Conservation (phyloP, 495 filamentous ascomycete species). For the Lentithecium fluviatile region DNA sequence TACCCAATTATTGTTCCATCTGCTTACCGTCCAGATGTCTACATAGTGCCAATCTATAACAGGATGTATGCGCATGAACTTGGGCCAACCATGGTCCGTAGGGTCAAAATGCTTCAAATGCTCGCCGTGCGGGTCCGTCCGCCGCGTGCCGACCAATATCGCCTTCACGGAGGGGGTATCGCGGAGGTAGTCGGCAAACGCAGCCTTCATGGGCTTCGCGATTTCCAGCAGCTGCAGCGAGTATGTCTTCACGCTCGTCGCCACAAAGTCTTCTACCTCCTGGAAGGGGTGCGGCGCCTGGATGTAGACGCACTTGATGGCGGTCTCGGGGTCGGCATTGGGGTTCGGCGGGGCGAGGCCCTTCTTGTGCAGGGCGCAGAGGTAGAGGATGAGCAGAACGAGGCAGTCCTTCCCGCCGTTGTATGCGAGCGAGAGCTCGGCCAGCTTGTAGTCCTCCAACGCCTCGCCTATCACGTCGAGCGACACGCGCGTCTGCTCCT, state of each 20-base stretch:
- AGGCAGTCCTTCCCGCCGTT: slow-evolving; percentile 99
- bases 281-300: slow-evolving; percentile 75
- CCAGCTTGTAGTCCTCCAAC: slow-evolving; percentile 66
- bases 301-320: slow-evolving; percentile 84
- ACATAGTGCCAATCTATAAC: slow-evolving; percentile 97
- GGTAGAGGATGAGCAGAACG: slow-evolving; percentile 84
- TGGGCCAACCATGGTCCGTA: slow-evolving; percentile 88
- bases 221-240: slow-evolving; percentile 75
- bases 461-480: slow-evolving; percentile 71
- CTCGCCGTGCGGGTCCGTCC: slow-evolving; percentile 89
- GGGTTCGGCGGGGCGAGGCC: slow-evolving; percentile 20
- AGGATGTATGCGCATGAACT: slow-evolving; percentile 89
- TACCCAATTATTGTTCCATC: slow-evolving; percentile 10
- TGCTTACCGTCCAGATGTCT: slow-evolving; percentile 86
- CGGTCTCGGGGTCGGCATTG: slow-evolving; percentile 37
- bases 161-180: slow-evolving; percentile 65
- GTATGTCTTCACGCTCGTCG: slow-evolving; percentile 60
- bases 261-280: slow-evolving; percentile 83
- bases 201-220: slow-evolving; percentile 71
- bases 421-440: slow-evolving; percentile 85
- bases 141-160: slow-evolving; percentile 86
- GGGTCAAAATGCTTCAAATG: slow-evolving; percentile 73
- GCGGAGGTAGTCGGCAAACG: slow-evolving; percentile 73
- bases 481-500: slow-evolving; percentile 68
- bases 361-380: slow-evolving; percentile 60